Base-by-base conservation (phyloP, 352 stramenopile species). In the Globisporangium yorkense region DNA sequence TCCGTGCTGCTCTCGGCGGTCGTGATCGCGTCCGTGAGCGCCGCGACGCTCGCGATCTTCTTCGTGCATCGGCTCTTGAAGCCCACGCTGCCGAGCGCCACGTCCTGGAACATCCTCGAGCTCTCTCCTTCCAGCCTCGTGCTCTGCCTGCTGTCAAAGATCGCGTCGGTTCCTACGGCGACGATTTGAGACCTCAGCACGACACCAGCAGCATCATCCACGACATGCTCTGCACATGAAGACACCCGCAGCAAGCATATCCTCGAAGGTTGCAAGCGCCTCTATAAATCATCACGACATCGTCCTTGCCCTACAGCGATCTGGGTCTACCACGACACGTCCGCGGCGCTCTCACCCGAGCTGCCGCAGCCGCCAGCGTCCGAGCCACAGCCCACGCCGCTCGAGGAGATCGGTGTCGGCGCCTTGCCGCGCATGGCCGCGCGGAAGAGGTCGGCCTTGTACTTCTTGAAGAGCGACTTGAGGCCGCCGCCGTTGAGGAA, bases 401-500 rank as follows among this genome's bases (percentile, higher is more conserved):
- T 60, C 12, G 80, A 77, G 16, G 77, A 66, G 57, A 88, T 88
- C 7, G 77, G 65, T 56, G 56, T 72, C 6, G 75, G 55, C 2
- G 77, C 80, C 74, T 91, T 93, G 67, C 75, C 76, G 50, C 76
- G 75, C 56, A 94, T 80, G 9, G 84, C 84, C 49, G 91, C 84
- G 21, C 84, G 84, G 65, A 94, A 94, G 57, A 94, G 77, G 43
- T 77, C 75, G 71, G 89, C 90, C 65, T 80, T 80, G 37, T 89
- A 92, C 71, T 90, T 89, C 62, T 88, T 88, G 75, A 90, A 94
- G 33, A 94, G 69, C 54, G 84, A 79, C 80, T 92, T 90, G 72
- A 94, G 90, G 56, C 84, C 84, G 39, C 84, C 84, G 5, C 84
- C 84, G 5, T 79, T 79, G 33, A 94, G 70, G 62, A 94, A 63